Evolutionary conservation across 2,329 filamentous ascomycete genomes (phyloP).

Genomic region (Thielaviopsis populi): DNA sequence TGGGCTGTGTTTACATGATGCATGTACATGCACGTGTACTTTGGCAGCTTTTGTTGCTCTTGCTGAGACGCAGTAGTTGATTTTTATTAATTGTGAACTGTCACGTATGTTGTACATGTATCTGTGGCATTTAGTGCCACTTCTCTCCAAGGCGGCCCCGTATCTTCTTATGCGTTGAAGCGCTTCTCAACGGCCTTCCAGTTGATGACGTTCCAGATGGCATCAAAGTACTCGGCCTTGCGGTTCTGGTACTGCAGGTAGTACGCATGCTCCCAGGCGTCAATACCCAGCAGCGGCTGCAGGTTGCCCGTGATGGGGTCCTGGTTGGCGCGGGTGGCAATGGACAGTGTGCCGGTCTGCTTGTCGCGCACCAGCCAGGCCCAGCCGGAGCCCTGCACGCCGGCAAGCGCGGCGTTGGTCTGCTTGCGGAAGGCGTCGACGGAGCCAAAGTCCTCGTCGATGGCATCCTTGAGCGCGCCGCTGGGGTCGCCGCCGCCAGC

Average conservation of each 20-base stretch:
- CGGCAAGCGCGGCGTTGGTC: slow-evolving; percentile 53
- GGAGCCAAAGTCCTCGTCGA: slow-evolving; percentile 52
- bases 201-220: slow-evolving; percentile 91
- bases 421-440: slow-evolving; percentile 49
- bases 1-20: no score
- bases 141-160: not conserved
- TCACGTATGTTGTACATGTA: not conserved
- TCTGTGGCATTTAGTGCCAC: not conserved
- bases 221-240: slow-evolving; percentile 89
- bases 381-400: slow-evolving; percentile 79
- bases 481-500: slow-evolving; percentile 45
- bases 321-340: slow-evolving; percentile 69
- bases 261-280: slow-evolving; percentile 95
- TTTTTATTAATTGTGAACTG: not conserved
- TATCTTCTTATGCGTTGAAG: slow-evolving; percentile 36
- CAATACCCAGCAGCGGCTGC: slow-evolving; percentile 70
- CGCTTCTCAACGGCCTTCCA: slow-evolving; percentile 80
- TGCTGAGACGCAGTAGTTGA: not conserved
- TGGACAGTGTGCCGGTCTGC: slow-evolving; percentile 42
- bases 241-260: slow-evolving; percentile 94
- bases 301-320: slow-evolving; percentile 76
- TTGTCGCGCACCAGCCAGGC: slow-evolving; percentile 72
- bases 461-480: slow-evolving; percentile 46
- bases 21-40: no score
- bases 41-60: no score